Evolutionary conservation across 768 basidiomycete species (phyloP).

Genomic region (Termitomyces sp.): DNA sequence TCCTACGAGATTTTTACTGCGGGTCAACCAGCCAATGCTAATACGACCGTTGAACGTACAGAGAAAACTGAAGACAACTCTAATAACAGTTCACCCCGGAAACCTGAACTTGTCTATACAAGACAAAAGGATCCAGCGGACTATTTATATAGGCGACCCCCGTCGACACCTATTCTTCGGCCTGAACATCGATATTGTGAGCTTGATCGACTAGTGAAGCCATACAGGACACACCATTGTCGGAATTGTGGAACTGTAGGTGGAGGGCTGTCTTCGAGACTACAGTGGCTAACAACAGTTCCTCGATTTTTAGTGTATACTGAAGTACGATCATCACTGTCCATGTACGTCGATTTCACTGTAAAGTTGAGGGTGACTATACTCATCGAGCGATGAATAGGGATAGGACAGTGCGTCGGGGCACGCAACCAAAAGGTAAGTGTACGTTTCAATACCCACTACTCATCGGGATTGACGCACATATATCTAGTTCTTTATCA

Average conservation of each 20-base stretch:
- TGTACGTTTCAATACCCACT: neutral
- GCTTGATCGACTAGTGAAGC: conserved; percentile 65
- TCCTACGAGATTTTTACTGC: conserved; percentile 37
- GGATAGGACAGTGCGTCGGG: conserved; percentile 95
- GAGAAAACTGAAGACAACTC: neutral
- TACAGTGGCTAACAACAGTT: conserved; percentile 3
- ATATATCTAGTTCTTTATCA: conserved; percentile 71
- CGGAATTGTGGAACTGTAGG: conserved; percentile 77
- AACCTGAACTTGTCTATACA: conserved; percentile 2
- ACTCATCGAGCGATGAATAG: conserved; percentile 26
- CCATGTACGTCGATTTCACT: conserved; percentile 59
- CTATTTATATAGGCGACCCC: conserved; percentile 30
- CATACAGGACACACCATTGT: conserved; percentile 77
- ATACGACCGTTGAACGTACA: neutral
- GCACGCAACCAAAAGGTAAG: conserved; percentile 84
- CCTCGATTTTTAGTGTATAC: conserved; percentile 54
- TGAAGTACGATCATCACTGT: conserved; percentile 89
- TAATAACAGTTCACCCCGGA: neutral
- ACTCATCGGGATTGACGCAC: neutral
- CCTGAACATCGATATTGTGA: conserved; percentile 69
- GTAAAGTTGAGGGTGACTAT: too few relatives aligned
- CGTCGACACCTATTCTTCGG: conserved; percentile 41
- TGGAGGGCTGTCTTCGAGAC: conserved; percentile 6
- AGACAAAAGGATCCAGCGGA: conserved; percentile 4
- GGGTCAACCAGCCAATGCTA: neutral